Evolutionary conservation across 176 grass and related monocot genomes (phyloP), one percentile per base, ranked within the genome.

Genomic region (Zea luxurians): DNA sequence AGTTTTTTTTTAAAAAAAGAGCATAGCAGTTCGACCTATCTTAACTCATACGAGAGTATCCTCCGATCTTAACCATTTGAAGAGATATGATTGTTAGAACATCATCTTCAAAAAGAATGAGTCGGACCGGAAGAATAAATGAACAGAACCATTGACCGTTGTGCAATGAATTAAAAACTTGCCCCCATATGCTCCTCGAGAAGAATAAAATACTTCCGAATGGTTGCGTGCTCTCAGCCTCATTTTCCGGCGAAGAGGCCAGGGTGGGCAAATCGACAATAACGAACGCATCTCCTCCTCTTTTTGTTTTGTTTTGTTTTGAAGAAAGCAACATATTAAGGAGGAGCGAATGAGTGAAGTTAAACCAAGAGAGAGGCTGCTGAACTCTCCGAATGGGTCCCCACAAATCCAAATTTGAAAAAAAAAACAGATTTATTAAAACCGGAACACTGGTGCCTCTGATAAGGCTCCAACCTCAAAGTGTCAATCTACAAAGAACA

Each of bases 101-200:
- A 83, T 41, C 71, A 54, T 63, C 57, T 68, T 65, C 2, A 71
- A 59, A 82, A 86, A 48, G 66, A 69, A 71, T 64, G 62, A 66
- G 47, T 41, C 27, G 48, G 67, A 36, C 46, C 17, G 16, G 61
- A 86, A 70, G 87, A 85, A 89, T 71, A 75, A 86, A 74, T 43
- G 69, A 68, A 65, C 34, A 70, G 68, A 75, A 82, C 46, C 70
- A 36, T 83, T 82, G 79, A 86, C 88, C 62, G 74, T 79, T 89
- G 87, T 89, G 82, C 72, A 49, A 71, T 58, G 77, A 13, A 84
- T 81, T 84, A 65, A 84, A 88, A 84, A 81, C 38, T 88, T 66
- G 3, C 7, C 13, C 65, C 82, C 64, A 80, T 76, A 80, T 76
- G 64, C 86, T 66, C 86, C 82, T 88, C 71, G 58, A 76, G 58